Percentiles rank a stretch among this genome's conserved stretches.
Conservation (phyloP, 2,329 filamentous ascomycete species). For the Calycina herbarum region DNA sequence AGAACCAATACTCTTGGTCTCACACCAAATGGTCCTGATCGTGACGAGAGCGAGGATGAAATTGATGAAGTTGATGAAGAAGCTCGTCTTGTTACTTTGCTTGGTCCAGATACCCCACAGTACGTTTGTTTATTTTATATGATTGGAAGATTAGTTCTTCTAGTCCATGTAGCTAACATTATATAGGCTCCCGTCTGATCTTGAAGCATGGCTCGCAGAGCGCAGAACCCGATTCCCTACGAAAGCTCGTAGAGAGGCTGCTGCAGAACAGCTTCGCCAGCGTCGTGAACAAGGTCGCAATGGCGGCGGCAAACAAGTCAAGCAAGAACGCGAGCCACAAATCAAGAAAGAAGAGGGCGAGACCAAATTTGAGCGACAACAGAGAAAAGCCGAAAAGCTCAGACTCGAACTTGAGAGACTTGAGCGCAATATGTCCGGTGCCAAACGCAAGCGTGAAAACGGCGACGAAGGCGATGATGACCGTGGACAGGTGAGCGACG, state of each 20-base stretch:
- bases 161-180: constrained; percentile 37
- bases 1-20: constrained; percentile 69
- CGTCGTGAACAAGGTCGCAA: constrained; percentile 34
- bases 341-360: constrained; percentile 51
- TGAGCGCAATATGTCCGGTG: constrained; percentile 56
- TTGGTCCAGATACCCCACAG: constrained; percentile 39
- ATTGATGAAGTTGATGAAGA: constrained; percentile 65
- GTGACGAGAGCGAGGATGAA: constrained; percentile 64
- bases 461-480: constrained; percentile 67
- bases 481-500: constrained; percentile 40
- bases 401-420: constrained; percentile 67
- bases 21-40: constrained; percentile 53
- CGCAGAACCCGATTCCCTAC: constrained; percentile 81
- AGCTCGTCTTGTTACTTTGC: constrained; percentile 40
- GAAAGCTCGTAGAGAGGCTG: constrained; percentile 65
- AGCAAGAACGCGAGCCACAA: constrained; percentile 13
- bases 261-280: constrained; percentile 50
- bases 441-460: constrained; percentile 67
- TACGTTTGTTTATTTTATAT: constrained; percentile 34
- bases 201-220: constrained; percentile 79
- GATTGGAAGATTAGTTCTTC: constrained; percentile 32
- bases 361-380: constrained; percentile 53
- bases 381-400: constrained; percentile 59
- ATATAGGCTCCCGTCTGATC: constrained; percentile 56
- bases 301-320: constrained; percentile 37